Evolutionary conservation across 2,329 filamentous ascomycete genomes (phyloP).

Genomic region (Arthroderma uncinatum): DNA sequence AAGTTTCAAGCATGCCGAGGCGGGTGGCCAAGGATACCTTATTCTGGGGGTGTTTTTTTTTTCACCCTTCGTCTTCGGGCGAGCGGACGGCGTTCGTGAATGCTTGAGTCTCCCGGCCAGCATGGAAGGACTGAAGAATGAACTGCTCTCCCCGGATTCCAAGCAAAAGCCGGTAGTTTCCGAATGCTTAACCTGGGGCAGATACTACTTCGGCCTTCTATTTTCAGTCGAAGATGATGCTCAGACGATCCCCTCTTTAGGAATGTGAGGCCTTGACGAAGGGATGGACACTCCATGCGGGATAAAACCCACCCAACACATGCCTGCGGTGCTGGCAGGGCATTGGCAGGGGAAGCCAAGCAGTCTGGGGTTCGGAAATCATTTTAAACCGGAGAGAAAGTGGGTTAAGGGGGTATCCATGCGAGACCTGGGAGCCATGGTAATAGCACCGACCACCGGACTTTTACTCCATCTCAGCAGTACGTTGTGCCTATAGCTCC

Average conservation of each 20-base stretch:
- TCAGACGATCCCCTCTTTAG: not conserved
- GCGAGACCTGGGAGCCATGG: not conserved
- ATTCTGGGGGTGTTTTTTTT: too few species aligned
- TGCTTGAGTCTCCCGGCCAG: not conserved
- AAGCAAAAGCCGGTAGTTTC: not conserved
- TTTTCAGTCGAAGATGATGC: not conserved
- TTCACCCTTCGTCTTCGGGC: too few species aligned
- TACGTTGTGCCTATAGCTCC: not conserved
- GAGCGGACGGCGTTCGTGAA: not conserved
- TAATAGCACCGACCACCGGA: conserved; percentile 1
- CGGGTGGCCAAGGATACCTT: not conserved
- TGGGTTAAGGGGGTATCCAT: not conserved
- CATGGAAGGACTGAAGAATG: too few species aligned
- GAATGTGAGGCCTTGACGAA: not conserved
- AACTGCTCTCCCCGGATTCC: not conserved
- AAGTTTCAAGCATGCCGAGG: not conserved
- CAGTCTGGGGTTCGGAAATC: not conserved
- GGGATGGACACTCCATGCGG: not conserved
- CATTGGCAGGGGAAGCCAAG: not conserved
- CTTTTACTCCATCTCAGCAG: too few species aligned
- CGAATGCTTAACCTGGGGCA: not conserved
- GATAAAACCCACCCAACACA: not conserved
- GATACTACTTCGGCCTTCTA: not conserved
- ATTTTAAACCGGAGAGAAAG: not conserved
- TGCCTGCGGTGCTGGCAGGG: not conserved